These are phyloP conservation scores for Aspergillus proliferans DNA, from an alignment of 2,329 filamentous ascomycete species.

Conservation along the genomic window DNA sequence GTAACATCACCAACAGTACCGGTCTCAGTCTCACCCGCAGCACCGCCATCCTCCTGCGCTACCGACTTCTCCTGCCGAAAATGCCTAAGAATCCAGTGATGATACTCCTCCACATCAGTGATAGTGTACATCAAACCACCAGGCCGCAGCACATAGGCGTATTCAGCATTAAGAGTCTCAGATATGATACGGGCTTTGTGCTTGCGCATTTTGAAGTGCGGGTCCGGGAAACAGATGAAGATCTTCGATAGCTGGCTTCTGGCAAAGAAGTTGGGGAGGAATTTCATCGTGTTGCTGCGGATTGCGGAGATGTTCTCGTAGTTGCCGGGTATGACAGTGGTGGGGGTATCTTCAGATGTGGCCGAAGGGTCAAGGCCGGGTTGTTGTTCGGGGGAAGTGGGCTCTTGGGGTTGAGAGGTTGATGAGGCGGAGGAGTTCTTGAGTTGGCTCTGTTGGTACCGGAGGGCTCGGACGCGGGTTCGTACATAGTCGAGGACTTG, in stretches of 20 bases:
- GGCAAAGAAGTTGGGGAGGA: conserved; percentile 93
- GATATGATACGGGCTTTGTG: conserved; percentile 96
- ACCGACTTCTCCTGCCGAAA: conserved; percentile 56
- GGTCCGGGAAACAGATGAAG: conserved; percentile 97
- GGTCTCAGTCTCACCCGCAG: conserved; percentile 64
- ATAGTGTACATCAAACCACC: conserved; percentile 92
- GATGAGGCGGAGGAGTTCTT: conserved; percentile 6
- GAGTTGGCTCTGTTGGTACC: conserved; percentile 39
- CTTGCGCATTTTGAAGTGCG: conserved; percentile 95
- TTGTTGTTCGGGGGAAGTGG: not conserved
- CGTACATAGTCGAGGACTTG: conserved; percentile 88
- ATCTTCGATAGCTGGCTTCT: conserved; percentile 77
- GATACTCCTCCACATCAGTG: conserved; percentile 91
- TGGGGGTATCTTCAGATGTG: conserved; percentile 1
- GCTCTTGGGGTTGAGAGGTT: conserved; percentile 1
- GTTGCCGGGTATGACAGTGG: conserved; percentile 27
- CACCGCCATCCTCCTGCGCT: conserved; percentile 53
- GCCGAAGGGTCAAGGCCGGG: conserved; percentile 1
- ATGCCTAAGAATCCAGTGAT: conserved; percentile 87
- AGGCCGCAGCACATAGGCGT: conserved; percentile 77
- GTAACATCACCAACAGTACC: conserved; percentile 58
- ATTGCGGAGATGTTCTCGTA: conserved; percentile 88
- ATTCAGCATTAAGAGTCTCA: conserved; percentile 81
- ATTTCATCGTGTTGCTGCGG: conserved; percentile 97
- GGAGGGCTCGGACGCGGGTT: conserved; percentile 76